phyloP scores from a whole-genome alignment of 345 rosid genomes.

The Eucalyptus viminalis region DNA sequence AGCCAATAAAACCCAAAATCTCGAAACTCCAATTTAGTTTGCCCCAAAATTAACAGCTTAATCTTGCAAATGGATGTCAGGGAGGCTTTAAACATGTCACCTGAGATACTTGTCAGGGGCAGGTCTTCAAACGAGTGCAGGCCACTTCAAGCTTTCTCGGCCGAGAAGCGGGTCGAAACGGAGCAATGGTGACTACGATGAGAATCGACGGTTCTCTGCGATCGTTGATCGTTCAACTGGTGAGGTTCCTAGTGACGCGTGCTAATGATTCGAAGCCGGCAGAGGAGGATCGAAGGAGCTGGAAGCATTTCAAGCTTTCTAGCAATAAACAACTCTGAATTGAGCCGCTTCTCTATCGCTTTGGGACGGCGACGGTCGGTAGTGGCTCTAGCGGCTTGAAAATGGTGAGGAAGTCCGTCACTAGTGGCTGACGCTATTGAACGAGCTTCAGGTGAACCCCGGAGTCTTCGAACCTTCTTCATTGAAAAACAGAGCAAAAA shows the following conservation, averaged over 20 bases:
- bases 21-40: background rate
- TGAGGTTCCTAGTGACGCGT: background rate
- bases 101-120: background rate
- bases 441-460: background rate
- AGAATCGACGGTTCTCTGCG: background rate
- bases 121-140: background rate
- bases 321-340: background rate
- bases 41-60: background rate
- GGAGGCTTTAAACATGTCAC: background rate
- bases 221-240: background rate
- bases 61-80: background rate
- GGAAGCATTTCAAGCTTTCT: background rate
- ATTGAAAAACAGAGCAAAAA: too few species aligned
- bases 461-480: rapidly evolving
- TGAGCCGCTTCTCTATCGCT: background rate
- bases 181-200: background rate
- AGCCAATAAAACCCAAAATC: background rate
- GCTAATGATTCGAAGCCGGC: background rate
- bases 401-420: background rate
- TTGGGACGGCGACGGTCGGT: background rate
- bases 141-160: background rate
- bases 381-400: background rate
- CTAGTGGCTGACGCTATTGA: background rate
- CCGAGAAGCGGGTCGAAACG: rapidly evolving
- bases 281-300: background rate